Percentiles rank a stretch among this genome's conserved stretches.
phyloP scores from a whole-genome alignment of 106 monocot species.

The Gastrodia elata region DNA sequence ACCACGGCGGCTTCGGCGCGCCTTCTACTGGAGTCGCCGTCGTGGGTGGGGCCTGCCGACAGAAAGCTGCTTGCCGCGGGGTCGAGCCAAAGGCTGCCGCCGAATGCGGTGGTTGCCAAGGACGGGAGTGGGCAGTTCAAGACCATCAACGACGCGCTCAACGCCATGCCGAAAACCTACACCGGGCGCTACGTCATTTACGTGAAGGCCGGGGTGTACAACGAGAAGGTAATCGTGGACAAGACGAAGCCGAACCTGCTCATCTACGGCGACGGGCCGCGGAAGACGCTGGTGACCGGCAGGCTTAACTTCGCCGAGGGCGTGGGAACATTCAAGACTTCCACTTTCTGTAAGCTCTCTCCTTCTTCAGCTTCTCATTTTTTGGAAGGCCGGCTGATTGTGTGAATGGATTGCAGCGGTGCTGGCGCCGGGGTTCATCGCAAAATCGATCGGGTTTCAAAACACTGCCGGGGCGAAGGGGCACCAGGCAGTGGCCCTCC shows the following conservation, averaged over 20 bases:
- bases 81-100: background rate
- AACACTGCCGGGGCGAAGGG: constrained; percentile 43
- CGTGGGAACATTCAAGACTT: constrained; percentile 24
- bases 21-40: constrained; percentile 25
- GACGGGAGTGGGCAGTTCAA: constrained; percentile 55
- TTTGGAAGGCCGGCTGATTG: background rate
- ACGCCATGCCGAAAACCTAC: constrained; percentile 18
- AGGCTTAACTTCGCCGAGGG: constrained; percentile 18
- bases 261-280: constrained; percentile 63
- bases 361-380: background rate
- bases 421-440: constrained; percentile 22
- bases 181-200: constrained; percentile 35
- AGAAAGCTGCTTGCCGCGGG: constrained; percentile 26
- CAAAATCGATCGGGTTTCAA: constrained; percentile 29
- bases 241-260: constrained; percentile 28
- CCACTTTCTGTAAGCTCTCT: constrained; percentile 41
- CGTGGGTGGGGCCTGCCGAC: constrained; percentile 25
- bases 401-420: background rate
- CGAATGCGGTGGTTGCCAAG: constrained; percentile 43
- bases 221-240: constrained; percentile 25
- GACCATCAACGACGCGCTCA: constrained; percentile 38
- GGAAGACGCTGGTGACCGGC: constrained; percentile 29
- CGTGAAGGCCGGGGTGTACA: constrained; percentile 49
- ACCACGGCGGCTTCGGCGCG: background rate
- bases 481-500: constrained; percentile 38